A percentile compares a stretch with the other conserved stretches of the same genome.
Evolutionary conservation across 106 monocot genomes (phyloP).

Genomic region (Acorus gramineus): DNA sequence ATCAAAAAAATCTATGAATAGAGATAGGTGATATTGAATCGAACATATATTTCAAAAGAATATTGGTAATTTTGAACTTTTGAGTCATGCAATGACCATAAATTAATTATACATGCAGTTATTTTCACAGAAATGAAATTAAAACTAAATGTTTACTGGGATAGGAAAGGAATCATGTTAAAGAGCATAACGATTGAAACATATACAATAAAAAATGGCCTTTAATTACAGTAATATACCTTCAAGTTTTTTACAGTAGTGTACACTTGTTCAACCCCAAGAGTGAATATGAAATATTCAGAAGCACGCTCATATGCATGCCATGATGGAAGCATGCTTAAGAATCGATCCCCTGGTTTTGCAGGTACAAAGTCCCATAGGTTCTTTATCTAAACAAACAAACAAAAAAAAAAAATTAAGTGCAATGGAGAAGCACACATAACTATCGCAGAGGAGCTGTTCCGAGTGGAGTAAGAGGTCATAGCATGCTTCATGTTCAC

Average conservation of each 20-base stretch:
- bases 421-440: too few species aligned
- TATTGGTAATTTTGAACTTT: too few species aligned
- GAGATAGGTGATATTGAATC: background rate
- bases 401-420: too few species aligned
- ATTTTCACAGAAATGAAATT: too few species aligned
- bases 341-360: conserved; percentile 63
- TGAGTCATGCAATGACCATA: too few species aligned
- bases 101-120: background rate
- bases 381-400: conserved; percentile 48
- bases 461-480: too few species aligned
- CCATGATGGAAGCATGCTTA: conserved; percentile 96
- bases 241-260: conserved; percentile 72
- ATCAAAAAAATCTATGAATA: background rate
- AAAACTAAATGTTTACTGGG: too few species aligned
- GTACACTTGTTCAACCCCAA: conserved; percentile 82
- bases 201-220: background rate
- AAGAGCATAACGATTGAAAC: too few species aligned
- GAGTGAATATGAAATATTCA: conserved; percentile 74
- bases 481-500: too few species aligned
- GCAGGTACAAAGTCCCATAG: conserved; percentile 80
- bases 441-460: too few species aligned
- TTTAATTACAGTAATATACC: conserved; percentile 27
- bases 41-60: background rate
- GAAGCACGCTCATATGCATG: conserved; percentile 89
- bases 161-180: too few species aligned